phyloP scores from a whole-genome alignment of 2,329 filamentous ascomycete genomes.

The Hypoxylon sp. region DNA sequence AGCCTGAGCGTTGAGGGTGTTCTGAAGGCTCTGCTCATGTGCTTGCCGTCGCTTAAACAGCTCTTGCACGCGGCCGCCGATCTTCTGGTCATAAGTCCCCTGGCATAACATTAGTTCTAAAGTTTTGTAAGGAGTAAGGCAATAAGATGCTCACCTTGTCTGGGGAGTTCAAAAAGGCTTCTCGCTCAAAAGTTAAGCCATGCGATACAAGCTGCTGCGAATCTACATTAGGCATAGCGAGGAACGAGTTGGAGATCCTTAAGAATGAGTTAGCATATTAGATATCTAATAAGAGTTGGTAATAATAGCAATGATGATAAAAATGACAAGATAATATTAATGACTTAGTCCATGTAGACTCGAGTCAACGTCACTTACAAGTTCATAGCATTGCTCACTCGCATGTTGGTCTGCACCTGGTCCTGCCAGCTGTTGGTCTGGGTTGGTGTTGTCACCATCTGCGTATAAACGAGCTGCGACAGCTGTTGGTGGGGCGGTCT shows the following conservation, averaged over 20 bases:
- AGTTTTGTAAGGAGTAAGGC: not conserved
- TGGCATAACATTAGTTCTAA: slow-evolving; percentile 35
- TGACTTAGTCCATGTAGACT: not conserved
- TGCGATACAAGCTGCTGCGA: slow-evolving; percentile 59
- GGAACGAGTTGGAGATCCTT: slow-evolving; percentile 67
- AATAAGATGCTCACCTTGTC: slow-evolving; percentile 62
- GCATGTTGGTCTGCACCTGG: slow-evolving; percentile 51
- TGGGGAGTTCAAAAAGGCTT: slow-evolving; percentile 61
- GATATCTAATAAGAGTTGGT: not conserved
- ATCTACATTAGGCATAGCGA: slow-evolving; percentile 62
- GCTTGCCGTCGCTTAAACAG: slow-evolving; percentile 66
- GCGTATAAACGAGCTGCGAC: slow-evolving; percentile 58
- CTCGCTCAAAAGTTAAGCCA: slow-evolving; percentile 65
- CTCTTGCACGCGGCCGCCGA: slow-evolving; percentile 63
- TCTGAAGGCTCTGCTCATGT: slow-evolving; percentile 65
- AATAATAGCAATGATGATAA: not conserved
- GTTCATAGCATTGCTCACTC: slow-evolving; percentile 55
- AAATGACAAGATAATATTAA: not conserved
- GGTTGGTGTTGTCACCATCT: slow-evolving; percentile 49
- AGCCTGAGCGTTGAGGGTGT: slow-evolving; percentile 63
- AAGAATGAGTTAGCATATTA: slow-evolving; percentile 32
- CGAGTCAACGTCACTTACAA: slow-evolving; percentile 53
- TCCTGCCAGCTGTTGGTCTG: slow-evolving; percentile 55
- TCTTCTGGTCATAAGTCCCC: slow-evolving; percentile 66
- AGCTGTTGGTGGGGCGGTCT: slow-evolving; percentile 59